These are phyloP conservation scores for Silene uniflora DNA, from an alignment of 148 eudicot species.

Conservation along the genomic window DNA sequence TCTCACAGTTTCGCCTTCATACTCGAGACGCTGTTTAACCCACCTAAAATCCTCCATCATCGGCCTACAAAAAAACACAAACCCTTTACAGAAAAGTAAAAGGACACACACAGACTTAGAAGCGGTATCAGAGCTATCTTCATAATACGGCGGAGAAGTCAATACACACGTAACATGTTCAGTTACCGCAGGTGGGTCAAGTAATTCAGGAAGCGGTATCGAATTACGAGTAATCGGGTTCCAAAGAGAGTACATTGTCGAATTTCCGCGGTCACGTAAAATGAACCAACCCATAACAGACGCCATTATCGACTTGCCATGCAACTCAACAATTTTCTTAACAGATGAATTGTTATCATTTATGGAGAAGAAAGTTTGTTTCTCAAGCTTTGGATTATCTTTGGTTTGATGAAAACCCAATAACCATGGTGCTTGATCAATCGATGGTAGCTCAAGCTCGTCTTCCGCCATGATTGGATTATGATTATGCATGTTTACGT, in stretches of 20 bases:
- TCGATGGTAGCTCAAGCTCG: too few species aligned
- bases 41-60: neutral
- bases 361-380: neutral
- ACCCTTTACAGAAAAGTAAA: too few species aligned
- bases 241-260: neutral
- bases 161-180: too few species aligned
- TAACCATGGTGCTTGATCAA: neutral
- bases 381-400: neutral
- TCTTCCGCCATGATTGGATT: too few species aligned
- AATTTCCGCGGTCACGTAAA: neutral
- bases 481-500: too few species aligned
- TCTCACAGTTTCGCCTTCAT: too few species aligned
- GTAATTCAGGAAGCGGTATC: neutral
- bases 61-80: too few species aligned
- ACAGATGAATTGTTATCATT: neutral
- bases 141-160: too few species aligned
- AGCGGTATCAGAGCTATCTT: too few species aligned
- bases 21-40: too few species aligned
- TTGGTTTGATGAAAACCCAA: neutral
- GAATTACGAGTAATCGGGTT: neutral
- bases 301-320: neutral
- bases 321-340: slow-evolving; percentile 11
- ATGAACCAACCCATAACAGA: slow-evolving; percentile 4
- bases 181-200: neutral
- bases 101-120: too few species aligned